Evolutionary conservation across 176 grass and related monocot genomes (phyloP), one percentile per base, ranked within the genome.

Genomic region (Hyparrhenia diplandra): DNA sequence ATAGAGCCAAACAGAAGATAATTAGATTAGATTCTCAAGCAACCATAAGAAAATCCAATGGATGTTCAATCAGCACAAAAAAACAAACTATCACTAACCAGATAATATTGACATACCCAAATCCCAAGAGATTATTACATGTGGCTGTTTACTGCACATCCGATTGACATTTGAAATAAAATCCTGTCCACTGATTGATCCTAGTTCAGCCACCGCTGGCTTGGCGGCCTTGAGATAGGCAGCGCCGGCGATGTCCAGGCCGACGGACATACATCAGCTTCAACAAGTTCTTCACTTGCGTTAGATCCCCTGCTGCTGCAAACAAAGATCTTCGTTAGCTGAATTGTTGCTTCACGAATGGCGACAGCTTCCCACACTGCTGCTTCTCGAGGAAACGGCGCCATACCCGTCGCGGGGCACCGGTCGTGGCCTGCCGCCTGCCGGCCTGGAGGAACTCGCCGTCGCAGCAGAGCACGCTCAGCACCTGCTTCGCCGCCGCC

Each of bases 381-480:
- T 52, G 14, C n/a, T 91, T 86, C 79, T 98, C 95, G 47, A 98
- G 78, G 81, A 90, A 89, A 37, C 92, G 85, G 74, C 94, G 86
- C 95, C 92, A 98, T 74, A 70, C 71, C 85, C 40, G 54, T 98
- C 71, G 34, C 51, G 51, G 25, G 89, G 77, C n/a, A n/a, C 77
- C 45, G 47, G 47, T 20, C 16, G 6, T 52, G 17, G 18, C 60
- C 87, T 21, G 31, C 76, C 83, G 39, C 31, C 31, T 32, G n/a
- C n/a, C 31, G 2, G 67, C 14, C 46, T 83, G 83, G 16, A 94
- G 86, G 83, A 91, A 88, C 58, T 92, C 83, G 2, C 66, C 20
- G 64, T 94, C 92, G 25, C 83, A 80, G 59, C 85, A 88, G 34
- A 91, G 79, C 68, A 94, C 92, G 71, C 74, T 75, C 35, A 92